Evolutionary conservation across 257 asterid species (phyloP).

Genomic region (Thymus quinquecostatus): DNA sequence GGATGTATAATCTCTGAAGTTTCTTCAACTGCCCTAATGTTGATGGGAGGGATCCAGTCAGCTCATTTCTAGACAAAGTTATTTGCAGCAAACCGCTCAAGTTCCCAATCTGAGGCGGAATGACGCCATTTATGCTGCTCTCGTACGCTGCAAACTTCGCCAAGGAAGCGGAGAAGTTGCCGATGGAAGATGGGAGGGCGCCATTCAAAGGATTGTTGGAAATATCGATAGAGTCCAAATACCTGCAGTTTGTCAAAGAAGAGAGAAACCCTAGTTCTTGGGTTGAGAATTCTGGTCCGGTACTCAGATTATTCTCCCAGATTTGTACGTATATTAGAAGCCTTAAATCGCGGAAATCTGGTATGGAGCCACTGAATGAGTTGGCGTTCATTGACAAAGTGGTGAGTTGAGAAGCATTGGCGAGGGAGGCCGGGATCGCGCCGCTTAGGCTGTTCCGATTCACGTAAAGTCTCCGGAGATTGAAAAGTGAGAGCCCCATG

Average conservation of each 20-base stretch:
- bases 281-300: conserved; percentile 14
- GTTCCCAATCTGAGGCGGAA: conserved; percentile 18
- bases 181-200: not conserved
- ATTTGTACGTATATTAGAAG: not conserved
- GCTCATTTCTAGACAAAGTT: not conserved
- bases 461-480: conserved; percentile 31
- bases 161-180: conserved; percentile 27
- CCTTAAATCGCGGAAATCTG: conserved; percentile 38
- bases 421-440: conserved; percentile 20
- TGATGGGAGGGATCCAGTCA: not conserved
- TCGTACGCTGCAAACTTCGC: not conserved
- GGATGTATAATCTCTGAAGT: not conserved
- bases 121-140: conserved; percentile 23
- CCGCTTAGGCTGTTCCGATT: conserved; percentile 23
- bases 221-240: not conserved
- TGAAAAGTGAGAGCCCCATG: conserved; percentile 24
- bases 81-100: not conserved
- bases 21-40: not conserved
- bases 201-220: conserved; percentile 1
- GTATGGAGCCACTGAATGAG: conserved; percentile 40
- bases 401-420: conserved; percentile 42
- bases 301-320: conserved; percentile 25
- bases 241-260: conserved; percentile 36
- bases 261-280: conserved; percentile 32
- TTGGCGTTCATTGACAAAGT: conserved; percentile 23